Percentiles rank a stretch among this genome's conserved stretches.
phyloP scores from a whole-genome alignment of 495 filamentous ascomycete species.

The Schizothecium vesticola region DNA sequence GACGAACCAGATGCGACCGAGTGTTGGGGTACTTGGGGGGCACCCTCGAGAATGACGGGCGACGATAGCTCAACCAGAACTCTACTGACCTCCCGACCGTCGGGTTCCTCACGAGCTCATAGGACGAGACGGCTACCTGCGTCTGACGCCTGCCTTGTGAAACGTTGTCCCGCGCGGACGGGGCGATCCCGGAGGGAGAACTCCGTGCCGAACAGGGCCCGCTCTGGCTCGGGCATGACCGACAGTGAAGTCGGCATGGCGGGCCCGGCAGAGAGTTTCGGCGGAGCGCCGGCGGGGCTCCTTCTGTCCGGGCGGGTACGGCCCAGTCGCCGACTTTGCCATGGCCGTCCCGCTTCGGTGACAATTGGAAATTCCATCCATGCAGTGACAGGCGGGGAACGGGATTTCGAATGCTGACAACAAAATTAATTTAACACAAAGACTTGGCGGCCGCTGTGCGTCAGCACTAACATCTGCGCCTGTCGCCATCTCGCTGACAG shows the following conservation, averaged over 20 bases:
- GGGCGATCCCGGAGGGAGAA: background rate
- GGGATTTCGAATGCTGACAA: background rate
- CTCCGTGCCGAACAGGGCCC: background rate
- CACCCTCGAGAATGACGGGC: background rate
- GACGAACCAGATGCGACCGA: background rate
- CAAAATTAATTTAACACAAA: background rate
- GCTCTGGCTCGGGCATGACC: background rate
- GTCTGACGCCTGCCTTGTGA: background rate
- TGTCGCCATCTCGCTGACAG: background rate
- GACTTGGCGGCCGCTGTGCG: background rate
- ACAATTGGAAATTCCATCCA: background rate
- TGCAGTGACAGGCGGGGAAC: background rate
- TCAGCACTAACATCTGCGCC: background rate
- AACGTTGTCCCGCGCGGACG: background rate
- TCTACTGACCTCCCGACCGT: background rate
- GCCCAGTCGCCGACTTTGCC: background rate
- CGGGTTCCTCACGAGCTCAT: background rate
- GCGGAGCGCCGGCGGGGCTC: background rate
- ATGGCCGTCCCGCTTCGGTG: background rate
- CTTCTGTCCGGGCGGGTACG: background rate
- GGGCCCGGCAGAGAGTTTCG: background rate
- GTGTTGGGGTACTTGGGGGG: background rate
- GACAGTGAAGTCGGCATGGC: background rate
- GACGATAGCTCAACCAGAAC: background rate
- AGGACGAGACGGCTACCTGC: background rate